Evolutionary conservation across 148 eudicot species (phyloP).

Genomic region (Simmondsia chinensis): DNA sequence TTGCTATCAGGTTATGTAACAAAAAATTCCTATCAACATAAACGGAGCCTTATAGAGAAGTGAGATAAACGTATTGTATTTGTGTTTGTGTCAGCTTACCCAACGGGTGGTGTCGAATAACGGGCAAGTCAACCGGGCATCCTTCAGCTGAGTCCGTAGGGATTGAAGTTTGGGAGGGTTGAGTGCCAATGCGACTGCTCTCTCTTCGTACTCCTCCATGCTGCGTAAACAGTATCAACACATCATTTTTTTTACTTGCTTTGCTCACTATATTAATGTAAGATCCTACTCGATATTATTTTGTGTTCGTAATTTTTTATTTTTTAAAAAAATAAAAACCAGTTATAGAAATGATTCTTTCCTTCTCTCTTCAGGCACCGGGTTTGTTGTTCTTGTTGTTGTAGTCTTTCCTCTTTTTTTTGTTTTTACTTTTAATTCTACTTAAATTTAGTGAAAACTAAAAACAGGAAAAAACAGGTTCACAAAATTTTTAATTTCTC

Average conservation of each 20-base stretch:
- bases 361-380: too few species aligned
- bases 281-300: background rate
- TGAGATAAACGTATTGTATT: background rate
- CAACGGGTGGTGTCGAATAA: constrained; percentile 82
- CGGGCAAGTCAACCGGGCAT: constrained; percentile 68
- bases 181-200: constrained; percentile 63
- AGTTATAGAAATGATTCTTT: too few species aligned
- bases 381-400: too few species aligned
- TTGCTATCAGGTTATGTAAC: too few species aligned
- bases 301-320: too few species aligned
- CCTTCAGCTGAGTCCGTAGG: constrained; percentile 58
- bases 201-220: constrained; percentile 84
- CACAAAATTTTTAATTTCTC: too few species aligned
- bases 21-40: too few species aligned
- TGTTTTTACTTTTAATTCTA: too few species aligned
- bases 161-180: constrained; percentile 54
- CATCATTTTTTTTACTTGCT: background rate
- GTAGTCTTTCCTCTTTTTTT: too few species aligned
- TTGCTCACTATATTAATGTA: background rate
- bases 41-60: background rate
- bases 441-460: too few species aligned
- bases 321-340: too few species aligned
- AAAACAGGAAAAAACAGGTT: too few species aligned
- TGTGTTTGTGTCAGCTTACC: constrained; percentile 35
- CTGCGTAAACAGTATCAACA: constrained; percentile 26